Evolutionary conservation across 2,329 filamentous ascomycete genomes (phyloP).

Genomic region (Zasmidium citrigriseum): DNA sequence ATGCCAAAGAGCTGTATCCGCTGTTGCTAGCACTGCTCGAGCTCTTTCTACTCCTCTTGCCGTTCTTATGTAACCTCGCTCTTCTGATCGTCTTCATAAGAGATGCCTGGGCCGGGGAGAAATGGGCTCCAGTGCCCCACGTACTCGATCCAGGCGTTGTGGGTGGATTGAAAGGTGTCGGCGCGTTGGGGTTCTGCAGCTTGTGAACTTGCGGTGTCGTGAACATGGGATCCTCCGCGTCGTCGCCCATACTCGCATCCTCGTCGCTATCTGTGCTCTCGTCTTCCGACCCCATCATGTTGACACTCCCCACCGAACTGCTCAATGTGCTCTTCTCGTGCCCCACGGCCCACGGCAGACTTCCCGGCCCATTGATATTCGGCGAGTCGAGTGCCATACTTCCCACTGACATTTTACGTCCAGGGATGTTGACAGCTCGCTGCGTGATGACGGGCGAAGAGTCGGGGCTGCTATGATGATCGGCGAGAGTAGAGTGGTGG

Average conservation of each 20-base stretch:
- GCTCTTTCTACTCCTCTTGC: slow-evolving; percentile 60
- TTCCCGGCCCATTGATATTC: slow-evolving; percentile 43
- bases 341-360: slow-evolving; percentile 21
- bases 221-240: slow-evolving; percentile 69
- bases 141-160: slow-evolving; percentile 49
- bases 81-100: slow-evolving; percentile 81
- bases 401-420: slow-evolving; percentile 44
- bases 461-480: slow-evolving; percentile 81
- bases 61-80: slow-evolving; percentile 54
- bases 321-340: slow-evolving; percentile 72
- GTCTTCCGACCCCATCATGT: slow-evolving; percentile 76
- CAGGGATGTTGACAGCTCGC: slow-evolving; percentile 62
- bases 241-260: slow-evolving; percentile 51
- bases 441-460: slow-evolving; percentile 83
- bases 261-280: slow-evolving; percentile 69
- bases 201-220: slow-evolving; percentile 79
- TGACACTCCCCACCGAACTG: slow-evolving; percentile 78
- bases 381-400: slow-evolving; percentile 62
- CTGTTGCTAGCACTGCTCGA: slow-evolving; percentile 65
- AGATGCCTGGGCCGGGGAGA: slow-evolving; percentile 34
- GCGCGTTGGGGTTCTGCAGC: slow-evolving; percentile 50
- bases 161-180: slow-evolving; percentile 40
- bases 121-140: slow-evolving; percentile 30
- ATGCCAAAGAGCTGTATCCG: slow-evolving; percentile 68
- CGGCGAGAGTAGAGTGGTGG: slow-evolving; percentile 91